phyloP scores from a whole-genome alignment of 2,329 filamentous ascomycete species.

The Scedosporium boydii region DNA sequence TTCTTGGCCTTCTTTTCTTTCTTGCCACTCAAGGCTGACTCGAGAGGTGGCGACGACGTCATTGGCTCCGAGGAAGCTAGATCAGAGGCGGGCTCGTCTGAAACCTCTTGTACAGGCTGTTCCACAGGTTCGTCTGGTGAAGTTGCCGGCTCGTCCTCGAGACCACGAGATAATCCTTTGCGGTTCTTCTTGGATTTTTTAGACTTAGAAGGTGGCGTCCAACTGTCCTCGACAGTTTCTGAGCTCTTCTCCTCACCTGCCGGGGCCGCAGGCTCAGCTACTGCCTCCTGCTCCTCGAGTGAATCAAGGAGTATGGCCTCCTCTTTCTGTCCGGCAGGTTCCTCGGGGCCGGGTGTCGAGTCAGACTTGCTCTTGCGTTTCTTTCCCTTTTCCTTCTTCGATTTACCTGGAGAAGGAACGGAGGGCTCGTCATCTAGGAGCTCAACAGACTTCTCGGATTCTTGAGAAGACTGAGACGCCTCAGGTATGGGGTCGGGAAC shows the following conservation, averaged over 20 bases:
- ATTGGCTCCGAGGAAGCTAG: slow-evolving; percentile 5
- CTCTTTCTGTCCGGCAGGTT: neutral
- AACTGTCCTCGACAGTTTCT: neutral
- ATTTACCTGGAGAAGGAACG: neutral
- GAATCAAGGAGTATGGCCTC: neutral
- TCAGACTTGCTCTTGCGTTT: neutral
- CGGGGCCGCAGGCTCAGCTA: neutral
- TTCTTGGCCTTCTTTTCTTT: slow-evolving; percentile 24
- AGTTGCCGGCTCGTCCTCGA: neutral
- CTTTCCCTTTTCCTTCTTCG: slow-evolving; percentile 1
- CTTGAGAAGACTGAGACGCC: neutral
- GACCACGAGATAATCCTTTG: neutral
- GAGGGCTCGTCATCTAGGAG: neutral
- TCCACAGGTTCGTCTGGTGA: neutral
- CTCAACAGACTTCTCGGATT: neutral
- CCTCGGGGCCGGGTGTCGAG: neutral
- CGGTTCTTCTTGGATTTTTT: slow-evolving; percentile 1
- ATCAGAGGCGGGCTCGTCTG: neutral
- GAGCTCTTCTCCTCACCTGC: neutral
- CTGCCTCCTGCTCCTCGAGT: neutral
- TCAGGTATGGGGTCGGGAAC: neutral
- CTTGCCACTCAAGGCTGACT: slow-evolving; percentile 13
- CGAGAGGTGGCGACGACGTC: slow-evolving; percentile 11
- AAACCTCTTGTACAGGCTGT: neutral
- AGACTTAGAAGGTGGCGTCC: neutral